Evolutionary conservation across 2,329 filamentous ascomycete genomes (phyloP), one percentile per base, ranked within the genome.

Genomic region (Pyrenochaeta sp.): DNA sequence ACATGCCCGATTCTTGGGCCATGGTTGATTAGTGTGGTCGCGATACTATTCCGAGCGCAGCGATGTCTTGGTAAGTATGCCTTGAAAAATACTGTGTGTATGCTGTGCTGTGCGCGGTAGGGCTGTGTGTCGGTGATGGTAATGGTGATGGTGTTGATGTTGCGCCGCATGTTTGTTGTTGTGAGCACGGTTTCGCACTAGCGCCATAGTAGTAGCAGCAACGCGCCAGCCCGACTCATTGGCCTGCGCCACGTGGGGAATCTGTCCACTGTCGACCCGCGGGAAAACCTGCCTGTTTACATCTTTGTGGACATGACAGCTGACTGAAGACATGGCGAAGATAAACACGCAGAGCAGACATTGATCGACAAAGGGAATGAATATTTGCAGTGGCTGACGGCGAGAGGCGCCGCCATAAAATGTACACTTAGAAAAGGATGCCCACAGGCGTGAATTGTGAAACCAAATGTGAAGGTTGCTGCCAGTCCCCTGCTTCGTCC

Each of bases 1-100:
- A 97, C 75, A 95, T 84, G 73, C 91, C 91, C 68, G 72, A 66
- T 61, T 77, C 75, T 42, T 76, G 69, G 71, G 74, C 72, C 75
- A 77, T 77, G 40, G 36, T 52, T 58, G 34, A 39, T 47, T 34
- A 13, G 22, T 51, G 48, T 32, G 56, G 47, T 59, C 50, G 57
- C 58, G 45, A 54, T 58, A 34, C 19, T 42, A 34, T 27, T 54
- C 59, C 40, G 7, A 39, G 39, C 27, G 19, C 45, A 36, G 9
- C 5, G 12, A 32, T 40, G 32, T 40, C 6, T 45, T 54, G 47
- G 32, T 37, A 43, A 19, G 13, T 8, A 34, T 47, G 22, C 5
- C 25, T 36, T 24, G 7, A 40, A 37, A 30, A 45, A 30, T 36
- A 25, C 28, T 25, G 19, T 52, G 27, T 58, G 19, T 52, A 36